Base-by-base conservation (phyloP, 192 early-diverging fungal species). In the Chytriomyces sp. region DNA sequence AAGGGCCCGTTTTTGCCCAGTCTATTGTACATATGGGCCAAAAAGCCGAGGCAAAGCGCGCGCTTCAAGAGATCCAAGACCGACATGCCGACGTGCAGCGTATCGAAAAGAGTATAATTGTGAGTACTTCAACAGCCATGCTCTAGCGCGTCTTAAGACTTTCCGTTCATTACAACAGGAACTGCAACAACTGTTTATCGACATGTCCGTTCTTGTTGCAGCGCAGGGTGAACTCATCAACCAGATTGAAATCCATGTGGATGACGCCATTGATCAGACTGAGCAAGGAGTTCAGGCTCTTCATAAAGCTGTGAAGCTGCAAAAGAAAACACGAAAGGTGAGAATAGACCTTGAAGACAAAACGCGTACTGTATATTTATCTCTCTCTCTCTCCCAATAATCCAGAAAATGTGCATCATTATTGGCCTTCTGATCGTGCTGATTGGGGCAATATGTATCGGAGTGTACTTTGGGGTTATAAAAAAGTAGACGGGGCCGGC, bases 51-150 rank as follows among this genome's bases (percentile, higher is more conserved):
- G 93, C 94, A 16, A 84, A 86, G 50, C 84, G 87, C 44, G 95
- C 93, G 7, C 77, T 96, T 20, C 78, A 87, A 45, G 94, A 95
- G 81, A 94, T 96, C 47, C 94, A 96, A 83, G 85, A 90, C 70
- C 85, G 93, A 47, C 95, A 96, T 74, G 83, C 91, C 69, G 95
- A 96, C 72, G 93, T 96, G 64, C 86, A 94, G 72, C 90, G 91
- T 82, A 95, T 96, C 78, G 95, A 96, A 83, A 91, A 89, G 78
- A 93, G 91, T 16, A 94, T 96, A 78, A 75, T 94, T 67, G 93
- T 93, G 86, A 71, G 84, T 83, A 16, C 43, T 23, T 23, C 9
- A 35, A 47, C n/a, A 68, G 62, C 47, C 7, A 48, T 43, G 7
- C 3, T 8, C 26, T 63, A 23, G 18, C 20, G 53, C 6, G n/a